Evolutionary conservation across 495 filamentous ascomycete genomes (phyloP), one percentile per base, ranked within the genome.

Genomic region (Aspergillus cristatus): DNA sequence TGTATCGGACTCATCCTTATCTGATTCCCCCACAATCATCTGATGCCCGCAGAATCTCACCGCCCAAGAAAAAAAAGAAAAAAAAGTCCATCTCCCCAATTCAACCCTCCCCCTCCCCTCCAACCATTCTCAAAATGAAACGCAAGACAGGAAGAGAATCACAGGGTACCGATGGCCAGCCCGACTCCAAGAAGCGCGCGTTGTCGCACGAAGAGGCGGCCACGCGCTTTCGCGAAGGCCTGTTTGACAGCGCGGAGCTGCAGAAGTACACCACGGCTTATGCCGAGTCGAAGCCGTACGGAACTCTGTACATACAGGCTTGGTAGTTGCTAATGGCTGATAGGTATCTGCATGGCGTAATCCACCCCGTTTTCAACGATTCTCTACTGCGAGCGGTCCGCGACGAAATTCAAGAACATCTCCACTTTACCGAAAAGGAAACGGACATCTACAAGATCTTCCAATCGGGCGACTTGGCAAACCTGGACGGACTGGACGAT

Each of bases 391-490:
- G 86, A 50, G 67, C 75, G 37, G 93, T 99, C 46, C 88, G 90
- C 53, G 62, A 71, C 43, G 91, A 99, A 68, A 88, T 97, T 55
- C 78, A 83, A 60, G 68, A 75, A 33, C 86, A 91, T 50, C 78
- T 99, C 42, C 78, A 81, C 53, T 98, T 98, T 65, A 94, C 91
- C 33, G 89, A 88, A 46, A 99, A 99, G 65, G 91, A 99, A 57
- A 99, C 91, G 41, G 93, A 99, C 61, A 97, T 99, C 63, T 99
- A 99, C 71, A 94, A 91, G 61, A 96, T 97, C 56, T 89, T 96
- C 71, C 91, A 97, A 63, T 96, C 90, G 18, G 91, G 91, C 38
- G 91, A 99, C 55, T 72, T 99, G 13, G 93, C 91, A 7, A 99
- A 99, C 57, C 79, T 99, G 30, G 87, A 94, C 61, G 91, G 91